phyloP scores from a whole-genome alignment of 495 filamentous ascomycete species.

The Alectoria sarmentosa region DNA sequence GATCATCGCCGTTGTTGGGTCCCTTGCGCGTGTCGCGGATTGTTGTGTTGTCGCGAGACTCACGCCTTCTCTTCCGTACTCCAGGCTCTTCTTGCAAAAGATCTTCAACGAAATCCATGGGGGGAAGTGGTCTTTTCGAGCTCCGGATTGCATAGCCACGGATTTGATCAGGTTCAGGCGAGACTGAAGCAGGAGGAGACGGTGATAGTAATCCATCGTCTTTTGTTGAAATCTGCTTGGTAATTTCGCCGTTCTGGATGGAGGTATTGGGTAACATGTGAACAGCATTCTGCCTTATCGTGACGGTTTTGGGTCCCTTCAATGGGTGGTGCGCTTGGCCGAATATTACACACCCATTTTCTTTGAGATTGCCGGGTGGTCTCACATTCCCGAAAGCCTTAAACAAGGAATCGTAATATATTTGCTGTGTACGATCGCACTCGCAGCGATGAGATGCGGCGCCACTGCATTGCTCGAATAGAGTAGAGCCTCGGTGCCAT shows the following conservation, averaged over 20 bases:
- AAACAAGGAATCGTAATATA: constrained; percentile 4
- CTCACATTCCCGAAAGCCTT: not conserved
- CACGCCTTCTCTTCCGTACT: not conserved
- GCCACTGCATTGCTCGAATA: constrained; percentile 24
- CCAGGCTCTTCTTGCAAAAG: not conserved
- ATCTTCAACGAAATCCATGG: not conserved
- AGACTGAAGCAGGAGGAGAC: not conserved
- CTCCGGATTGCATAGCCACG: not conserved
- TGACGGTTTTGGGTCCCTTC: not conserved
- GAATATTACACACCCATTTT: constrained; percentile 10
- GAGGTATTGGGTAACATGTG: not conserved
- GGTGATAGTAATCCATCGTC: not conserved
- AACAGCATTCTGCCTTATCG: not conserved
- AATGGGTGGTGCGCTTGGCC: constrained; percentile 10
- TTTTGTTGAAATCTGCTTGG: not conserved
- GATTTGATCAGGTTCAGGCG: not conserved
- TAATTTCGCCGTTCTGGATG: not conserved
- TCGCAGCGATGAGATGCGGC: not conserved
- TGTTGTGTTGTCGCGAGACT: not conserved
- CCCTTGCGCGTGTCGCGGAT: not conserved
- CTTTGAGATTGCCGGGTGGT: constrained; percentile 5
- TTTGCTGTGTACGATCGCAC: constrained; percentile 12
- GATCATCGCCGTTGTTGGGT: not conserved
- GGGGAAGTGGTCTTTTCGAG: not conserved
- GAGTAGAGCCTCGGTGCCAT: constrained; percentile 25